A percentile compares a stretch with the other conserved stretches of the same genome.
These are phyloP conservation scores for Athelia psychrophila DNA, from an alignment of 1,284 basidiomycete species.

Conservation along the genomic window DNA sequence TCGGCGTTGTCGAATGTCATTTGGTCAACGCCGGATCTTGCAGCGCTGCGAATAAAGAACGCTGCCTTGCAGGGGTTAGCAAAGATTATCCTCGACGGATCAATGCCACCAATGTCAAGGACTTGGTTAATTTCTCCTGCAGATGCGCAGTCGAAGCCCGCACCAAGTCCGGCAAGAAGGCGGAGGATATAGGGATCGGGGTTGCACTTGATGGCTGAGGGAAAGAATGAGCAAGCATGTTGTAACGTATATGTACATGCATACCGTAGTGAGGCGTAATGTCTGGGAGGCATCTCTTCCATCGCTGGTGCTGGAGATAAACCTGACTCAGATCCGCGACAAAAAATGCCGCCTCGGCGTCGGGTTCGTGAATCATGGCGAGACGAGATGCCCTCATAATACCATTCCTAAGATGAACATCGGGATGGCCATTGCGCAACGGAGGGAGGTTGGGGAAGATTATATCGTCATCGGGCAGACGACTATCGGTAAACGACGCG, in stretches of 20 bases:
- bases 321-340: slow-evolving; percentile 92
- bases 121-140: slow-evolving; percentile 90
- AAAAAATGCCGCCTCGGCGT: slow-evolving; percentile 95
- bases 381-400: slow-evolving; percentile 61
- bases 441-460: slow-evolving; percentile 66
- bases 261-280: slow-evolving; percentile 91
- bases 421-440: slow-evolving; percentile 63
- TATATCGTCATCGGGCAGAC: slow-evolving; percentile 34
- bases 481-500: slow-evolving; percentile 17
- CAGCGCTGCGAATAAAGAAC: slow-evolving; percentile 89
- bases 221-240: slow-evolving; percentile 14
- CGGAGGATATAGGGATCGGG: slow-evolving; percentile 94
- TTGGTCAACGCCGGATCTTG: slow-evolving; percentile 75
- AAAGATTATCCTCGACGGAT: slow-evolving; percentile 87
- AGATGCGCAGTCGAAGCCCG: slow-evolving; percentile 98
- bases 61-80: slow-evolving; percentile 99
- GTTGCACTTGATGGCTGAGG: slow-evolving; percentile 91
- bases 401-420: slow-evolving; percentile 69
- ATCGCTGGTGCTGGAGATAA: slow-evolving; percentile 84
- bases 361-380: slow-evolving; percentile 49
- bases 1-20: slow-evolving; percentile 99
- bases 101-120: slow-evolving; percentile 68
- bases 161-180: slow-evolving; percentile 85
- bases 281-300: slow-evolving; percentile 79
- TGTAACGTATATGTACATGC: slow-evolving; percentile 16